A percentile compares a stretch with the other conserved stretches of the same genome.
Conservation (phyloP, 2,329 filamentous ascomycete species). For the Parafenestella ontariensis region DNA sequence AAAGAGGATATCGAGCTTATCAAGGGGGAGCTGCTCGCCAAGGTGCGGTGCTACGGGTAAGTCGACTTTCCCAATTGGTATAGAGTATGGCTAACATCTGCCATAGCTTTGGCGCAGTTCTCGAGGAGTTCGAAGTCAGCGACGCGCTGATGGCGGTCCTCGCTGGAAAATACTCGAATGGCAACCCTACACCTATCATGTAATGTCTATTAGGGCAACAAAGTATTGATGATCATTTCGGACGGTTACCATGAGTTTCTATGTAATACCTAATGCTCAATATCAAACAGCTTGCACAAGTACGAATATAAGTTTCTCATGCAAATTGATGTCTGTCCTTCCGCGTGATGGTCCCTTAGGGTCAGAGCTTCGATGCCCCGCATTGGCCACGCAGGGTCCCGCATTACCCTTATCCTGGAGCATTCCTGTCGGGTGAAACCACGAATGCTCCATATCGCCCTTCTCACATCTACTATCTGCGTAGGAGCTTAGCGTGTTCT, state of each 20-base stretch:
- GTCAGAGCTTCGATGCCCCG: conserved; percentile 13
- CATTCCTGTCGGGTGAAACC: conserved; percentile 17
- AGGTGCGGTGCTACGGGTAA: conserved; percentile 92
- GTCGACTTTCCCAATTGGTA: conserved; percentile 45
- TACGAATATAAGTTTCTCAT: not conserved
- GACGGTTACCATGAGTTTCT: conserved; percentile 7
- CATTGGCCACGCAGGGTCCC: conserved; percentile 5
- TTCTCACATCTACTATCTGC: not conserved
- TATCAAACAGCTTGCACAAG: conserved; percentile 13
- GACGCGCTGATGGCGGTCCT: conserved; percentile 79
- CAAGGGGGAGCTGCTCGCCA: conserved; percentile 75
- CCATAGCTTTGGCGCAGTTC: conserved; percentile 69
- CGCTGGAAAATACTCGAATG: conserved; percentile 59
- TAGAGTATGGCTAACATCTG: conserved; percentile 9
- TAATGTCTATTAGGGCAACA: conserved; percentile 18
- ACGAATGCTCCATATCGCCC: conserved; percentile 6
- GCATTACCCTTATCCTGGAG: conserved; percentile 6
- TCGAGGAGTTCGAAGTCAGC: conserved; percentile 75
- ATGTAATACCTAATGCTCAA: conserved; percentile 31
- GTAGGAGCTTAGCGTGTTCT: not conserved
- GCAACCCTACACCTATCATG: conserved; percentile 12
- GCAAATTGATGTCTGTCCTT: not conserved
- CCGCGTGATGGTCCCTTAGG: conserved; percentile 1
- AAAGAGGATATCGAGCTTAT: conserved; percentile 74
- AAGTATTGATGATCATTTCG: conserved; percentile 3